Conservation (phyloP, 306 rosid species). For the Dryas octopetala region DNA sequence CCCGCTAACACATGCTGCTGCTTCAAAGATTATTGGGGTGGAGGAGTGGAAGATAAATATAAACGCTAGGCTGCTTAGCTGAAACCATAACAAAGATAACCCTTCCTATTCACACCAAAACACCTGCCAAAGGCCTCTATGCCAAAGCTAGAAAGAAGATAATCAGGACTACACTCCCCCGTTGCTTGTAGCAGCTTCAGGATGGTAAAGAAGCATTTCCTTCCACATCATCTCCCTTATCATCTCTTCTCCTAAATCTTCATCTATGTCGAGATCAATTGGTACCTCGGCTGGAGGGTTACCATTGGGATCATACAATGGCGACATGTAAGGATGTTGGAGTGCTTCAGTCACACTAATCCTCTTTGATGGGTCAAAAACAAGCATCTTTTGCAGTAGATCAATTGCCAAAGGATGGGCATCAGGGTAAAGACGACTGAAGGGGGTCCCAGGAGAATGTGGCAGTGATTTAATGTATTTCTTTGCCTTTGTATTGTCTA, state of each 20-base stretch:
- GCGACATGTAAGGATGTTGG: conserved; percentile 88
- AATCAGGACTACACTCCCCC: conserved; percentile 41
- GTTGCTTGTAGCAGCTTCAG: conserved; percentile 47
- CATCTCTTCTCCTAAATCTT: conserved; percentile 87
- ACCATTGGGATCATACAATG: conserved; percentile 67
- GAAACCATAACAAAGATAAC: conserved; percentile 12
- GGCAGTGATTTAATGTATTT: conserved; percentile 63
- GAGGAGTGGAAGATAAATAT: conserved; percentile 10
- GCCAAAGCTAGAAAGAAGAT: background rate
- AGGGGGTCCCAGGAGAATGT: conserved; percentile 60
- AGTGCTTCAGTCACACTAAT: conserved; percentile 78
- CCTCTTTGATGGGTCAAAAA: conserved; percentile 93
- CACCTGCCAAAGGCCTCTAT: conserved; percentile 33
- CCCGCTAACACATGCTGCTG: conserved; percentile 30
- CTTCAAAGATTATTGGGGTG: conserved; percentile 20
- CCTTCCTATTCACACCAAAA: conserved; percentile 41
- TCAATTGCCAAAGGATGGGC: conserved; percentile 86
- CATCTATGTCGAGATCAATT: conserved; percentile 86
- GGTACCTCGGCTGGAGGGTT: conserved; percentile 83
- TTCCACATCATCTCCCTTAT: conserved; percentile 97
- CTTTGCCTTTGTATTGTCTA: conserved; percentile 84
- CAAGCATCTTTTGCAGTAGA: conserved; percentile 84
- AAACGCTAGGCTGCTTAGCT: conserved; percentile 13
- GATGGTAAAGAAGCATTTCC: conserved; percentile 90
- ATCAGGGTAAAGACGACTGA: conserved; percentile 62